Evolutionary conservation across 257 asterid species (phyloP).

Genomic region (Avicennia marina): DNA sequence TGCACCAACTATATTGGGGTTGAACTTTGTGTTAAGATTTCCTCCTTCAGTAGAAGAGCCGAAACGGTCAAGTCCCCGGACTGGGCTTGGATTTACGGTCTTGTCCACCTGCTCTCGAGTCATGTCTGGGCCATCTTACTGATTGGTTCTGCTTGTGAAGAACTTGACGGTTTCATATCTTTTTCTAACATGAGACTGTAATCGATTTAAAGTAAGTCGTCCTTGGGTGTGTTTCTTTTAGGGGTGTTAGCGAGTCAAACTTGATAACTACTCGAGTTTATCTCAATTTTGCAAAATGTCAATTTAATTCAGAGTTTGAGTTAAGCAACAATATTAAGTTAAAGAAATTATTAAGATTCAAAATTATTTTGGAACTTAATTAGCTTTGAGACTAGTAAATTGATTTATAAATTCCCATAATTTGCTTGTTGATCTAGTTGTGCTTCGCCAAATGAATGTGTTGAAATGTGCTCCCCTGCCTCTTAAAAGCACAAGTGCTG

Average conservation of each 20-base stretch:
- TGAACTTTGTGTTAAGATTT: slow-evolving; percentile 71
- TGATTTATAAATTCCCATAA: too few species aligned
- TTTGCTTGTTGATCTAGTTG: slow-evolving; percentile 79
- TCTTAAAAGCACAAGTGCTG: slow-evolving; percentile 62
- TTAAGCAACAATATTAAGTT: too few species aligned
- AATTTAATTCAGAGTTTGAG: too few species aligned
- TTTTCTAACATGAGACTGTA: slow-evolving; percentile 69
- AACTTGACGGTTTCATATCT: slow-evolving; percentile 29
- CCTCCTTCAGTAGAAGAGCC: slow-evolving; percentile 73
- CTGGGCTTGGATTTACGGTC: slow-evolving; percentile 63
- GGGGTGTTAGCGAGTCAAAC: too few species aligned
- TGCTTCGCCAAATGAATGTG: slow-evolving; percentile 78
- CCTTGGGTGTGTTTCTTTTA: too few species aligned
- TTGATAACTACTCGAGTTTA: too few species aligned
- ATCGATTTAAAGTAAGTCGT: slow-evolving; percentile 57
- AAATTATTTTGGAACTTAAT: too few species aligned
- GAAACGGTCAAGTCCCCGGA: slow-evolving; percentile 89
- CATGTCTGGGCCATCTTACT: slow-evolving; percentile 85
- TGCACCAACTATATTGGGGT: slow-evolving; percentile 60
- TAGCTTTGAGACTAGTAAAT: too few species aligned
- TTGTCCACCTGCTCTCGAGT: slow-evolving; percentile 91
- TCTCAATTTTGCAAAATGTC: too few species aligned
- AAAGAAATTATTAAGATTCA: too few species aligned
- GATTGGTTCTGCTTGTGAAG: slow-evolving; percentile 63
- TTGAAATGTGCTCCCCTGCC: slow-evolving; percentile 72